Percentiles rank a stretch among this genome's conserved stretches.
Evolutionary conservation across 2,329 filamentous ascomycete genomes (phyloP).

Genomic region (Epichloe sibirici): DNA sequence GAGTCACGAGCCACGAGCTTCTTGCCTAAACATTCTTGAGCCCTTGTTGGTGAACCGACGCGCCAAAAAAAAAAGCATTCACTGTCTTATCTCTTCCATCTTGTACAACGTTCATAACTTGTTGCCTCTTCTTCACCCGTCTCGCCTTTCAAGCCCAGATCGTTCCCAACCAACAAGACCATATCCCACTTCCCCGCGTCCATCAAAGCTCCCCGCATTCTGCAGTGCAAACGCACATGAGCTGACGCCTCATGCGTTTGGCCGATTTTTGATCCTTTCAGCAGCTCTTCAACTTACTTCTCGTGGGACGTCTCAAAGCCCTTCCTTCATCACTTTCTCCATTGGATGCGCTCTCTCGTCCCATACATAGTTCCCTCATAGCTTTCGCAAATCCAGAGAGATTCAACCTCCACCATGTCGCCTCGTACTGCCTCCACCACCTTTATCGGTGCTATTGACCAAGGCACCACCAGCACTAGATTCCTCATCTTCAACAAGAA

Average conservation of each 20-base stretch:
- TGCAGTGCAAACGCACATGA: background rate
- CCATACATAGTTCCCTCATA: conserved; percentile 7
- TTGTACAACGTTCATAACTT: no score
- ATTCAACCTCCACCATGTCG: conserved; percentile 18
- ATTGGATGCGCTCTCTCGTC: conserved; percentile 13
- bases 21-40: background rate
- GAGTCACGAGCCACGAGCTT: background rate
- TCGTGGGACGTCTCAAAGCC: background rate
- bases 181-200: conserved; percentile 4
- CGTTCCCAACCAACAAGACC: background rate
- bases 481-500: conserved; percentile 66
- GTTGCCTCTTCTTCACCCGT: no score
- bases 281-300: background rate
- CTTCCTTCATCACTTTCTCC: conserved; percentile 1
- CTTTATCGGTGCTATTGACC: conserved; percentile 68
- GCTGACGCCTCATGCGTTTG: no score
- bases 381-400: background rate
- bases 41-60: background rate
- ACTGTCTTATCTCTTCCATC: no score
- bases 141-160: no score
- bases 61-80: no score
- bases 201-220: background rate
- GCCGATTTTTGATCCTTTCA: background rate
- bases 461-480: conserved; percentile 66
- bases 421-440: conserved; percentile 13